These are phyloP conservation scores for Hygrocybe punicea DNA, from an alignment of 768 basidiomycete genomes.

Conservation along the genomic window DNA sequence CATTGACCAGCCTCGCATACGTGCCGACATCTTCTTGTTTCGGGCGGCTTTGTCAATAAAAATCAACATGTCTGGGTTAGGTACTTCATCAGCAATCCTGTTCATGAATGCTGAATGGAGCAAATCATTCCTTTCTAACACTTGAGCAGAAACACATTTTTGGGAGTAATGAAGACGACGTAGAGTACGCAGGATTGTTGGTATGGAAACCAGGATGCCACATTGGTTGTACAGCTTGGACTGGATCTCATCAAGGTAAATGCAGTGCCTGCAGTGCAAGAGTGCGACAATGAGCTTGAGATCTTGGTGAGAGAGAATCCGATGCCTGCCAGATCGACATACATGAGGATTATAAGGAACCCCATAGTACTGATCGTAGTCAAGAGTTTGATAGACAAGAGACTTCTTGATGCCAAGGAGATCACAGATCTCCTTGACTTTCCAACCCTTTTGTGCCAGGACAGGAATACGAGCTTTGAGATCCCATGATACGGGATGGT, in stretches of 20 bases:
- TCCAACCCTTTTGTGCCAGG: conserved; percentile 15
- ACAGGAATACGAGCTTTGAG: conserved; percentile 19
- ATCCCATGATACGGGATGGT: not conserved
- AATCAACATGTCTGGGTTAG: conserved; percentile 6
- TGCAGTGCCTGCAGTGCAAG: conserved; percentile 2
- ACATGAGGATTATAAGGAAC: conserved; percentile 6
- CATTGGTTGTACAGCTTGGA: not conserved
- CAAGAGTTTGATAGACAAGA: conserved; percentile 10
- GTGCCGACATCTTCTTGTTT: conserved; percentile 21
- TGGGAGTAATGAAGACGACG: not conserved
- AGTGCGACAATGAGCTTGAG: conserved; percentile 7
- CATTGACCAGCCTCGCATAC: conserved; percentile 16
- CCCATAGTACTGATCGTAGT: not conserved
- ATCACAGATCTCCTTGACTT: conserved; percentile 10
- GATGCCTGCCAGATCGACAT: conserved; percentile 2
- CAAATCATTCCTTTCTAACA: conserved; percentile 3
- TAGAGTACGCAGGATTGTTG: not conserved
- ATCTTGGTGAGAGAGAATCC: conserved; percentile 3
- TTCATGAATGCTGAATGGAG: conserved; percentile 5
- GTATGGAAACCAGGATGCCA: not conserved
- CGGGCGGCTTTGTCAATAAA: conserved; percentile 30
- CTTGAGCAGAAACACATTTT: conserved; percentile 1
- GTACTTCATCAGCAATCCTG: not conserved
- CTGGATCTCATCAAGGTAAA: conserved; percentile 10
- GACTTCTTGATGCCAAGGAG: conserved; percentile 20